Base-by-base conservation (phyloP, 2,329 filamentous ascomycete species). In the Teratosphaeria pseudoeucalypti region DNA sequence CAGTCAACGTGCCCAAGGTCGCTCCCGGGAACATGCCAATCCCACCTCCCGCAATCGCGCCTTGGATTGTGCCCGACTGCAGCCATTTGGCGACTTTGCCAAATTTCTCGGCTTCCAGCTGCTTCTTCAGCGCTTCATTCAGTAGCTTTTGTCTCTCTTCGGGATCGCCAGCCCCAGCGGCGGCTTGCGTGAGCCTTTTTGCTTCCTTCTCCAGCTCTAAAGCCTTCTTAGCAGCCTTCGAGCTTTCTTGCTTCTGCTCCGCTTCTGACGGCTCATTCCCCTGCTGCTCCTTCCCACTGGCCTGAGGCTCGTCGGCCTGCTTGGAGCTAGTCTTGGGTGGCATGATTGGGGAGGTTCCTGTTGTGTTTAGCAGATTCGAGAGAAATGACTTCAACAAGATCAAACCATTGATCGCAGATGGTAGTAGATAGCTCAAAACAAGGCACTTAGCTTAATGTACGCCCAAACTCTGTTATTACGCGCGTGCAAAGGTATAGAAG, bases 31-130 rank as follows among this genome's bases (percentile, higher is more conserved):
- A 65, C 3, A 66, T 64, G 16, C 70, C 70, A n/a, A 71, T 55
- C 0, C 69, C 70, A n/a, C 64, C 60, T 4, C 70, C 70, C 1
- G 67, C 67, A 7, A 62, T 60, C 57, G 71, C 62, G 52, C 70
- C 70, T 61, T 72, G 70, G 39, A 70, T 68, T 1, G 67, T 62
- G 23, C 69, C 69, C 27, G 65, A 63, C 26, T 62, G 56, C 34
- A 71, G 61, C 54, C 69, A 71, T 56, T 68, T 71, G 14, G 70
- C 70, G 2, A 67, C 67, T 61, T 72, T 72, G 16, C 70, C 70
- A 29, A 69, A 70, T 0, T 66, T 67, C 54, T 71, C 68, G 34
- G 70, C 67, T 34, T 66, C 66, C 37, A 70, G 62, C 37, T 68
- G 59, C 54, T 67, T 65, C 52, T 69, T 60, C 7, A 72, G 58